Conservation (phyloP, 1,284 basidiomycete genomes). For the Coniophora puteana region DNA sequence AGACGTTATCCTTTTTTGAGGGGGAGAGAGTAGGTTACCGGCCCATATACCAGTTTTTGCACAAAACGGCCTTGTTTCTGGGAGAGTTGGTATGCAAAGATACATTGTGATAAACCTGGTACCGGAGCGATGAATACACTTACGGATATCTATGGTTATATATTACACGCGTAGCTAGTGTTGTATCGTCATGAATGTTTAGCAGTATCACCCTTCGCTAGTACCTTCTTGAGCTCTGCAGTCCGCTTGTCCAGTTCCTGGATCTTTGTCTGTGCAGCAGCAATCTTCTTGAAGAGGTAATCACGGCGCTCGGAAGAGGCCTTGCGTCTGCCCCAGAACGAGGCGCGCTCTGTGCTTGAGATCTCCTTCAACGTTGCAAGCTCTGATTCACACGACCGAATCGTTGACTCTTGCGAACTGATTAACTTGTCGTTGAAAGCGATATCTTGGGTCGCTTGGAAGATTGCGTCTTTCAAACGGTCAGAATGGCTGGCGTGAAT, state of each 20-base stretch:
- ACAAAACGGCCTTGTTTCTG: too few species aligned
- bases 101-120: slow-evolving; percentile 11
- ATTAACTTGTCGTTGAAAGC: slow-evolving; percentile 76
- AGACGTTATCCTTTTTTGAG: too few species aligned
- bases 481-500: slow-evolving; percentile 1
- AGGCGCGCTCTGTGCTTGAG: slow-evolving; percentile 36
- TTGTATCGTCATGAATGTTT: too few species aligned
- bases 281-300: slow-evolving; percentile 77
- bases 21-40: too few species aligned
- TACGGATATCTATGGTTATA: too few species aligned
- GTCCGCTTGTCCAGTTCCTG: slow-evolving; percentile 69
- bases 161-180: too few species aligned
- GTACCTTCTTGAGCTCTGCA: slow-evolving; percentile 59
- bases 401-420: slow-evolving; percentile 56
- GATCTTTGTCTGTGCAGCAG: slow-evolving; percentile 61
- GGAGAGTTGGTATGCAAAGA: too few species aligned
- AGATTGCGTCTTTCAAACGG: slow-evolving; percentile 59
- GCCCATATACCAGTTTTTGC: too few species aligned
- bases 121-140: too few species aligned
- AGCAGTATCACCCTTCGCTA: slow-evolving; percentile 40
- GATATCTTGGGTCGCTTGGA: slow-evolving; percentile 82
- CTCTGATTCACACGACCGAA: slow-evolving; percentile 77
- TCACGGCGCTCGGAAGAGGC: slow-evolving; percentile 61
- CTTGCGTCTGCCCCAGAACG: slow-evolving; percentile 42
- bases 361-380: slow-evolving; percentile 66